Base-by-base conservation (phyloP, 495 filamentous ascomycete species). In the Penicillium flavigenum region DNA sequence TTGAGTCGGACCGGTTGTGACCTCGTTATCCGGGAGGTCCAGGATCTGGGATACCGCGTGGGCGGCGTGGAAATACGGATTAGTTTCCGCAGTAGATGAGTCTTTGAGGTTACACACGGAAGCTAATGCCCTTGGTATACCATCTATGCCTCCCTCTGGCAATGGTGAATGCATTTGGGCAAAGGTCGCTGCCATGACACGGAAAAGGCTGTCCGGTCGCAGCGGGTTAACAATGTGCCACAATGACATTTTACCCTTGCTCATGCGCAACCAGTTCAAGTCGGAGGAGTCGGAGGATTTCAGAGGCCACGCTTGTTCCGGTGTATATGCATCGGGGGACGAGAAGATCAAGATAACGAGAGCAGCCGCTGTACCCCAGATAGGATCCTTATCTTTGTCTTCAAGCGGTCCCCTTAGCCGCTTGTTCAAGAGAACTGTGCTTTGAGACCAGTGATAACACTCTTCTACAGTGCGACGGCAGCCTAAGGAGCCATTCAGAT, bases 221-320 rank as follows among this genome's bases (percentile, higher is more conserved):
- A 80, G 58, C 12, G 77, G 76, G 43, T 79, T 64, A 0, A 72
- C 57, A 0, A 73, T 60, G 12, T 67, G 31, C 73, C 75, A 79
- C 16, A 81, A 14, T 20, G 70, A 62, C 70, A 69, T 77, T 69
- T 79, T 81, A 2, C 72, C 70, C 11, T 75, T 62, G 64, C 57
- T 67, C 66, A 80, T 69, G 29, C 62, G 66, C 10, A 80, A 14
- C 78, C 76, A 81, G 47, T 77, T 66, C 38, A 79, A 38, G 43
- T 75, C 69, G 2, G 69, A 67, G 17, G 77, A 46, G 63, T 7
- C 34, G 14, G 34, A n/a, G 14, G 34, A 38, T 4, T 38, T 38
- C 7, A 38, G 14, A 38, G 34, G 34, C 34, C 34, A 38, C 5
- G 34, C 34, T 16, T 38, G 34, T 7, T 38, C 34, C 34, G 34